Evolutionary conservation across 2,329 filamentous ascomycete genomes (phyloP).

Genomic region (Phyllosticta citrichinensis): DNA sequence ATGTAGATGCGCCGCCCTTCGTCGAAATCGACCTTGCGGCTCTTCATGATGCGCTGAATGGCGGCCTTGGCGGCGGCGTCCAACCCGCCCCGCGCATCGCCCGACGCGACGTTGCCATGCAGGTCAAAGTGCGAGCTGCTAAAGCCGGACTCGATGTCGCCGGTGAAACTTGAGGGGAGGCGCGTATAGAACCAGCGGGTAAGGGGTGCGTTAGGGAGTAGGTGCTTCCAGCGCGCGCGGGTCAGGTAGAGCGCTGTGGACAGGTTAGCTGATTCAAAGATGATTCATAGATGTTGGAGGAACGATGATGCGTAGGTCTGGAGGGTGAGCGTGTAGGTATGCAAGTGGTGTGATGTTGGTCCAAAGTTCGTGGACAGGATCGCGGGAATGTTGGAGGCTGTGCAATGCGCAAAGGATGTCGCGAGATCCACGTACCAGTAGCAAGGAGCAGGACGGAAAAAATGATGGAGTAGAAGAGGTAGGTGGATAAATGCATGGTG

Average conservation of each 20-base stretch:
- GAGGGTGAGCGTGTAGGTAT: neutral
- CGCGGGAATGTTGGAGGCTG: neutral
- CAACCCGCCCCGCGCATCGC: conserved; percentile 70
- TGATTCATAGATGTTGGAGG: conserved; percentile 3
- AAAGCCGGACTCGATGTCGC: conserved; percentile 81
- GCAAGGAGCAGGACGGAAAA: conserved; percentile 61
- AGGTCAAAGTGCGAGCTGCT: conserved; percentile 78
- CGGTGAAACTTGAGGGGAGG: conserved; percentile 61
- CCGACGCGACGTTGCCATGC: conserved; percentile 63
- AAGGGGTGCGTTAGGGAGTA: conserved; percentile 42
- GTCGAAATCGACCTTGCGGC: conserved; percentile 71
- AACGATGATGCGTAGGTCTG: conserved; percentile 11
- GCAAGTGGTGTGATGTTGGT: neutral
- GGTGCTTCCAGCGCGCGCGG: conserved; percentile 64
- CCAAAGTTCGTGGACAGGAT: neutral
- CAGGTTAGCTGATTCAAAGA: conserved; percentile 9
- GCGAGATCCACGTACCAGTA: conserved; percentile 45
- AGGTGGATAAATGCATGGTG: conserved; percentile 51
- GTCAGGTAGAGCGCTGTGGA: conserved; percentile 64
- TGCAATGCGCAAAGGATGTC: neutral
- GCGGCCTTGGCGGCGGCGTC: conserved; percentile 73
- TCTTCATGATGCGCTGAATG: conserved; percentile 86
- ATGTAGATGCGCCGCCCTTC: conserved; percentile 81
- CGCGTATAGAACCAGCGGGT: conserved; percentile 62
- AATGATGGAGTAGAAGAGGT: conserved; percentile 68